Evolutionary conservation across 257 asterid genomes (phyloP), one percentile per base, ranked within the genome.

Genomic region (Rauvolfia tetraphylla): DNA sequence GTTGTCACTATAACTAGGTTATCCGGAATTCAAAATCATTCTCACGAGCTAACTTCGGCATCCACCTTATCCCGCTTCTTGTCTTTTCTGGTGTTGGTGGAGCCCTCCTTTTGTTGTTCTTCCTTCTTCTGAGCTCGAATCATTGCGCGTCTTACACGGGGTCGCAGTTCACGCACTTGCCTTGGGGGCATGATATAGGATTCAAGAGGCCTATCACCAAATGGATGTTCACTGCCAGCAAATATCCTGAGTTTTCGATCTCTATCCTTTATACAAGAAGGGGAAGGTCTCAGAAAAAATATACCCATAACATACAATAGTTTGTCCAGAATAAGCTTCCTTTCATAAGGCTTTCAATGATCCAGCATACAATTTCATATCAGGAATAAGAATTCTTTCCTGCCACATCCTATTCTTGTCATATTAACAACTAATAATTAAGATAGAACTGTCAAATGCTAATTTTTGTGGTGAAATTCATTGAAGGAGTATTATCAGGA

Each of bases 71-170:
- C 87, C 74, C 88, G 82, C 89, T 80, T 91, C 88, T 87, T 90
- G 84, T 93, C 90, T 76, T 87, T 92, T 42, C 86, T 91, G 39
- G 76, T 74, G 63, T 85, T 81, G 62, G 86, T 82, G 71, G 86
- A 61, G 39, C 84, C 89, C 61, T 83, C 84, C 72, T 87, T 87
- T 81, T 88, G 91, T 76, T 86, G 92, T 78, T 91, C 97, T 5
- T 95, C 96, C 86, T 92, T 95, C 92, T 89, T 92, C 77, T 92
- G 93, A 80, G 96, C 99, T 71, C 99, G 92, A 71, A 95, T 90
- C 92, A 90, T 79, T 53, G 98, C 98, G 56, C 98, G 87, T 69
- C 93, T 86, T 20, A 86, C 91, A 68, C 96, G 96, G 8, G 99
- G 98, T 8, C 99, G 87, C 93, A 95, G 77, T 84, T 95, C 98